phyloP scores from a whole-genome alignment of 2,329 filamentous ascomycete genomes.

The Diaporthe amygdali region DNA sequence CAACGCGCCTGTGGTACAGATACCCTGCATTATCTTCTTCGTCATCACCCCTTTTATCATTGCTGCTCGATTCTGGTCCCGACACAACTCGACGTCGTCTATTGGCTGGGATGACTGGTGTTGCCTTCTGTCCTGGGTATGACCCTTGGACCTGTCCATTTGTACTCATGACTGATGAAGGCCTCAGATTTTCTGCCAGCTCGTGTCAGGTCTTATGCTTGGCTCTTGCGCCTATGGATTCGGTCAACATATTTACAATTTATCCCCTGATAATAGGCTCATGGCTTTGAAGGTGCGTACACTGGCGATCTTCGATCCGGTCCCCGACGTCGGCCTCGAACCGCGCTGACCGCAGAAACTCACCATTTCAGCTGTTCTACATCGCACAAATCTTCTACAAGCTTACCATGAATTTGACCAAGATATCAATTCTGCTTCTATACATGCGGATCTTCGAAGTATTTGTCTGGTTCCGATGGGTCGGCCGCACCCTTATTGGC shows the following conservation, averaged over 20 bases:
- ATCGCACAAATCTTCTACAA: constrained; percentile 1
- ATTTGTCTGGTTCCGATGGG: not conserved
- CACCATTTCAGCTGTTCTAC: not conserved
- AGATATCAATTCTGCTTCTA: not conserved
- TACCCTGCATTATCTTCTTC: constrained; percentile 11
- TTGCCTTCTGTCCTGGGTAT: not conserved
- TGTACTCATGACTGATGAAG: not conserved
- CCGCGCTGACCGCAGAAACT: not conserved
- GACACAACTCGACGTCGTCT: not conserved
- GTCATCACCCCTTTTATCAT: not conserved
- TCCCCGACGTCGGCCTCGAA: not conserved
- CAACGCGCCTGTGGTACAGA: constrained; percentile 1
- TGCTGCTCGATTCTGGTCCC: constrained; percentile 3
- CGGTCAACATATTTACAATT: not conserved
- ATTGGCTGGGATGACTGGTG: constrained; percentile 10
- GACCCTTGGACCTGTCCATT: not conserved
- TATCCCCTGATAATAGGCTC: not conserved
- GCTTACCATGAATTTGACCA: not conserved
- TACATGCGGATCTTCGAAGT: not conserved
- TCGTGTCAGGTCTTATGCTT: constrained; percentile 2
- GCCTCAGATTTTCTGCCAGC: not conserved
- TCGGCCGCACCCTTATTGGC: not conserved
- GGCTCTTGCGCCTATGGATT: constrained; percentile 2
- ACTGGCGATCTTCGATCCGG: not conserved
- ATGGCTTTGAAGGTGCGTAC: not conserved